Conservation (phyloP, 2,329 filamentous ascomycete species). For the Trichoderma hamatum region DNA sequence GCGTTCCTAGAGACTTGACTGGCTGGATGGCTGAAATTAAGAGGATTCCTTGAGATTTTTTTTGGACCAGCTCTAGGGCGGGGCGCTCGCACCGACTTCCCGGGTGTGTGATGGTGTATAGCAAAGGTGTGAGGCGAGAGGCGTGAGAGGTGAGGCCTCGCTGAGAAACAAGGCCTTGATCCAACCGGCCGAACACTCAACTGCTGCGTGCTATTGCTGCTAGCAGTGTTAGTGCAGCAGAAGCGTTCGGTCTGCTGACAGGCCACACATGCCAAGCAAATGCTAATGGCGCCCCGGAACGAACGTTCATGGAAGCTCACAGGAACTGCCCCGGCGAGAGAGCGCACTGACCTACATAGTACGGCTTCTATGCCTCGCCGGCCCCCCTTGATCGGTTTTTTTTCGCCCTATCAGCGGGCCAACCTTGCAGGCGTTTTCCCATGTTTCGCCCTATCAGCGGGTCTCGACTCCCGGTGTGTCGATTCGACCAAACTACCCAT, state of each 20-base stretch:
- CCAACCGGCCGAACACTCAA: neutral
- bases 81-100: constrained; percentile 8
- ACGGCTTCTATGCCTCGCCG: constrained; percentile 11
- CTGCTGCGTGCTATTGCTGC: neutral
- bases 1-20: neutral
- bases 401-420: constrained; percentile 18
- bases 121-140: neutral
- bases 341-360: no score
- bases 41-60: neutral
- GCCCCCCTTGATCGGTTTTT: neutral
- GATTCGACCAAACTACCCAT: neutral
- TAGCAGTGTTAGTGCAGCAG: neutral
- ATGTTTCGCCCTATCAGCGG: constrained; percentile 8
- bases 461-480: neutral
- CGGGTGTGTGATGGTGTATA: neutral
- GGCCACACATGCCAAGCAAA: neutral
- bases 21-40: neutral
- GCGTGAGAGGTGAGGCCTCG: neutral
- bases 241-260: constrained; percentile 21
- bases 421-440: neutral
- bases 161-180: neutral
- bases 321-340: constrained; percentile 5
- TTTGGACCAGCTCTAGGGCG: neutral
- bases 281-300: neutral
- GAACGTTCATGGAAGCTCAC: constrained; percentile 12